These are phyloP conservation scores for Ceratobasidium sp. DNA, from an alignment of 1,284 basidiomycete species.

Conservation along the genomic window DNA sequence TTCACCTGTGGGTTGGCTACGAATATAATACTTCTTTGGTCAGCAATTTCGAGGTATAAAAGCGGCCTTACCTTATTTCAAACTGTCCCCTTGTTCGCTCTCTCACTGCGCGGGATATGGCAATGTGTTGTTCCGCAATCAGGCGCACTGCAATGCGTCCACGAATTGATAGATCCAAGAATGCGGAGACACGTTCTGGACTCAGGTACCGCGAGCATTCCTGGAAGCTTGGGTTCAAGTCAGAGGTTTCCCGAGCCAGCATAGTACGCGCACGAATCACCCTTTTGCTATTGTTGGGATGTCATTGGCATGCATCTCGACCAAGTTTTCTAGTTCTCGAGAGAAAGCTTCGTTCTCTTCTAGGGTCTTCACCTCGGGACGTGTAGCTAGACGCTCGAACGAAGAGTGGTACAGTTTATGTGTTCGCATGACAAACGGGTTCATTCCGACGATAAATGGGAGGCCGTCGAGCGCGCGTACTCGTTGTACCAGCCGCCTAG, in stretches of 20 bases:
- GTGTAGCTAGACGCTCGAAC: conserved; percentile 76
- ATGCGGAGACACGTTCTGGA: conserved; percentile 75
- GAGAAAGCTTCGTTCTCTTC: conserved; percentile 78
- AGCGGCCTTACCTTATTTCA: neutral
- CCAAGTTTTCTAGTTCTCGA: conserved; percentile 72
- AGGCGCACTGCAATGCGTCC: conserved; percentile 88
- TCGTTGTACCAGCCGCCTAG: conserved; percentile 74
- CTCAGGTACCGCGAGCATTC: conserved; percentile 88
- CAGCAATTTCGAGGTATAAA: neutral
- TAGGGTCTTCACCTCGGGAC: conserved; percentile 71
- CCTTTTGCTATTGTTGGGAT: conserved; percentile 91
- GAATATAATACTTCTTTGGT: neutral
- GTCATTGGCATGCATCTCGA: conserved; percentile 84
- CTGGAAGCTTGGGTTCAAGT: conserved; percentile 70
- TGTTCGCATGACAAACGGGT: conserved; percentile 83
- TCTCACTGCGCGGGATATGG: conserved; percentile 72
- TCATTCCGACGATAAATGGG: conserved; percentile 89
- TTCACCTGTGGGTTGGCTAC: conserved; percentile 50
- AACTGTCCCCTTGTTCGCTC: conserved; percentile 3
- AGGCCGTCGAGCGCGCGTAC: conserved; percentile 75
- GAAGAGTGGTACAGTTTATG: conserved; percentile 78
- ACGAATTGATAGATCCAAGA: conserved; percentile 86
- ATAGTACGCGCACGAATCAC: conserved; percentile 54
- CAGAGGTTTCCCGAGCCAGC: neutral
- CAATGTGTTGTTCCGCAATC: conserved; percentile 92